These are phyloP conservation scores for Aschersonia sp. DNA, from an alignment of 2,329 filamentous ascomycete genomes.

Conservation along the genomic window DNA sequence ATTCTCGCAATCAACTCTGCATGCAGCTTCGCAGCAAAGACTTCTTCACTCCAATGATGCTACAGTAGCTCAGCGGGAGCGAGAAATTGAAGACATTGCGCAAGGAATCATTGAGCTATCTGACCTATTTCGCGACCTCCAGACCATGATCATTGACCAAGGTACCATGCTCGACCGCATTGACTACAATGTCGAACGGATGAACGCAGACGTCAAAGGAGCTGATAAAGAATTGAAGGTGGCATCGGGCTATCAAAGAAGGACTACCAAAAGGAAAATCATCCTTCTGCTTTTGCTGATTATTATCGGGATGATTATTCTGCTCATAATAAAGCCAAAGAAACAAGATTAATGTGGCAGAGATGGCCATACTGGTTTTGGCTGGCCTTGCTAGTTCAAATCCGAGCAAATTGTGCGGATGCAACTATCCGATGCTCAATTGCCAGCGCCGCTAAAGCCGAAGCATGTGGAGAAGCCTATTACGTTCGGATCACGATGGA, in stretches of 20 bases:
- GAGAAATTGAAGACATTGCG: conserved; percentile 94
- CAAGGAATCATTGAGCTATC: conserved; percentile 95
- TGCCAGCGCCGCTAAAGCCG: no score
- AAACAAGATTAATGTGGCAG: conserved; percentile 14
- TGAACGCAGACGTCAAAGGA: conserved; percentile 83
- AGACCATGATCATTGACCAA: conserved; percentile 88
- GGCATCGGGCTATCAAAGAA: conserved; percentile 77
- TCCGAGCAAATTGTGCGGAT: background rate
- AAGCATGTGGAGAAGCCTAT: no score
- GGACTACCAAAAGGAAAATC: conserved; percentile 79
- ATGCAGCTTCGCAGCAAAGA: conserved; percentile 57
- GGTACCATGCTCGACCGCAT: conserved; percentile 86
- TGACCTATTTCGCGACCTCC: conserved; percentile 91
- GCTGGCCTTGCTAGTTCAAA: background rate
- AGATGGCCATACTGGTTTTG: background rate
- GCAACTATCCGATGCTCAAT: no score
- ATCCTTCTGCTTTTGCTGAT: conserved; percentile 78
- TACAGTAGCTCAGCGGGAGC: conserved; percentile 79
- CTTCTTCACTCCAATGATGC: conserved; percentile 63
- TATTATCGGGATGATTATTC: conserved; percentile 74
- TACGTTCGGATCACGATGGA: no score
- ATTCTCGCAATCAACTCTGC: conserved; percentile 78
- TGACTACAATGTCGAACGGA: conserved; percentile 95
- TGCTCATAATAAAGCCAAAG: conserved; percentile 70
- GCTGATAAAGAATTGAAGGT: conserved; percentile 86